These are phyloP conservation scores for Viridothelium virens DNA, from an alignment of 495 filamentous ascomycete genomes.

Conservation along the genomic window DNA sequence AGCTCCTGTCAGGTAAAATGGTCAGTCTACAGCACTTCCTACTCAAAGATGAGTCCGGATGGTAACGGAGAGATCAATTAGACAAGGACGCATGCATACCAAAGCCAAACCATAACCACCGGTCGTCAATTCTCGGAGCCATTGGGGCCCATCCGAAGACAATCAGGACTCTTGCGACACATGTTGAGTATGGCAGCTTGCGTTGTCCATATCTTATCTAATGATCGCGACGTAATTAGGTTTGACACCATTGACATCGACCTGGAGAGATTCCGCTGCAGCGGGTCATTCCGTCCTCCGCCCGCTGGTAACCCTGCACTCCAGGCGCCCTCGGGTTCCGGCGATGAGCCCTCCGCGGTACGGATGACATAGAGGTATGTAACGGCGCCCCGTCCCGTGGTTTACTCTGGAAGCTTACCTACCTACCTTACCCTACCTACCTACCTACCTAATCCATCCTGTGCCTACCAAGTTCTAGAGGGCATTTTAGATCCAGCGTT, in stretches of 20 bases:
- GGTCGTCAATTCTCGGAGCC: constrained; percentile 29
- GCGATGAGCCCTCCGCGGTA: no score
- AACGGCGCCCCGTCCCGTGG: no score
- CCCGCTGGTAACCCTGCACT: no score
- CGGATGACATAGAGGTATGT: no score
- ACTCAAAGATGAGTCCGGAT: no score
- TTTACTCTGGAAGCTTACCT: neutral
- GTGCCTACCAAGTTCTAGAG: neutral
- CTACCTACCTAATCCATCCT: neutral
- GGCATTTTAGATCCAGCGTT: neutral
- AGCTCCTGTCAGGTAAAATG: constrained; percentile 18
- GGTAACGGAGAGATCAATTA: neutral
- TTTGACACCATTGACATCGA: neutral
- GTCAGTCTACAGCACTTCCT: neutral
- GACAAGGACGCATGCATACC: constrained; percentile 16
- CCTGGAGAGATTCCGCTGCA: neutral
- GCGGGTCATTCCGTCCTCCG: no score
- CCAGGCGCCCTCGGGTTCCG: no score
- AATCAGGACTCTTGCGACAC: neutral
- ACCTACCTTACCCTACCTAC: neutral
- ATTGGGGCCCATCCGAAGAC: constrained; percentile 19
- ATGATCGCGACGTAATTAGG: neutral
- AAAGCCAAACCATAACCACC: constrained; percentile 35
- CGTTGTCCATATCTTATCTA: neutral
- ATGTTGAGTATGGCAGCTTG: constrained; percentile 9